phyloP scores from a whole-genome alignment of 306 rosid genomes.

The Trifolium subterraneum region DNA sequence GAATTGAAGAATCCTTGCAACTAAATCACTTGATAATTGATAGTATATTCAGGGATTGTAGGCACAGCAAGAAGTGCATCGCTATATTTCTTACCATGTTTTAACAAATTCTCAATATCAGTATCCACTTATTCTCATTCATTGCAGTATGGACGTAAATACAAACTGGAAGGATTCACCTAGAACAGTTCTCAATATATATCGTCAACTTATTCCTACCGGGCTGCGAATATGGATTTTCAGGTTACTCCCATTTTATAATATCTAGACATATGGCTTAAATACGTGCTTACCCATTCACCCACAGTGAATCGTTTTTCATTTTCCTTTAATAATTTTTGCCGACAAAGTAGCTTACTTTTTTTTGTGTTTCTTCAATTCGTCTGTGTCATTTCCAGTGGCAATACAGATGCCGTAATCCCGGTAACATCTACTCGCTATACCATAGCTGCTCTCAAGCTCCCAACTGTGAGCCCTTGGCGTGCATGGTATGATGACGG shows the following conservation, averaged over 20 bases:
- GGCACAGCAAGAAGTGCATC: background rate
- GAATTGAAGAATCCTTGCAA: no score
- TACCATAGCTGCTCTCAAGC: conserved; percentile 74
- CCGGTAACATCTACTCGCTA: conserved; percentile 86
- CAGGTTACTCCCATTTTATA: conserved; percentile 61
- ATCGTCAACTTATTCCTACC: conserved; percentile 62
- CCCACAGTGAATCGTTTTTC: background rate
- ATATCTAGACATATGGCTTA: background rate
- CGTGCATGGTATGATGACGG: conserved; percentile 82
- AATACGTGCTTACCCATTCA: background rate
- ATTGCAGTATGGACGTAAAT: conserved; percentile 51
- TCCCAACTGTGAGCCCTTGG: conserved; percentile 70
- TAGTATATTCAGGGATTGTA: background rate
- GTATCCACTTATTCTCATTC: conserved; percentile 27
- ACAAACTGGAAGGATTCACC: conserved; percentile 81
- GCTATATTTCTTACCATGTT: background rate
- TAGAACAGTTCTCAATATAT: conserved; percentile 67
- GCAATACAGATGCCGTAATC: conserved; percentile 73
- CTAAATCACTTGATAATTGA: background rate
- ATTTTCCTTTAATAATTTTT: background rate
- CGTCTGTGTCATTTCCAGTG: conserved; percentile 67
- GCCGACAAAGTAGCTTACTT: background rate
- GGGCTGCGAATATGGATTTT: conserved; percentile 87
- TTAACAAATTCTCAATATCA: background rate
- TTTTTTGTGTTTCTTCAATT: background rate